These are phyloP conservation scores for Zygosaccharomyces pseudobailii DNA, from an alignment of 1,139 yeast species.

Conservation along the genomic window DNA sequence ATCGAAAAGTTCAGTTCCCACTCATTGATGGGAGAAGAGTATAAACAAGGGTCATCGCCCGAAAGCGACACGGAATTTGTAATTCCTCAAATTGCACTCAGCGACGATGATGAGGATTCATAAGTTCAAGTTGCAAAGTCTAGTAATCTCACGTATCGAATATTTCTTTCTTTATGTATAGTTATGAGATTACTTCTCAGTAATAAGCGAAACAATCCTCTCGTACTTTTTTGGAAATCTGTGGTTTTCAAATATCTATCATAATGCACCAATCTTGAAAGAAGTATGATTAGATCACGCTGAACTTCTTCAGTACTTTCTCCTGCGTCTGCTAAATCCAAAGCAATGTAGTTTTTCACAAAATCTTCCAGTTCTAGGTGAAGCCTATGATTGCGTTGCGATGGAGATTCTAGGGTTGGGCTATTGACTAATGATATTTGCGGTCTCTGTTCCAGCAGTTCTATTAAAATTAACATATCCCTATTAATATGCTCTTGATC, in stretches of 20 bases:
- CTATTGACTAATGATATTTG: slow-evolving; percentile 2
- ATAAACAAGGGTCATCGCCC: slow-evolving; percentile 26
- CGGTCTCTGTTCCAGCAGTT: slow-evolving; percentile 5
- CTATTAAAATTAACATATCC: slow-evolving; percentile 4
- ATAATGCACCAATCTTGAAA: slow-evolving; percentile 13
- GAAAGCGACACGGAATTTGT: slow-evolving; percentile 49
- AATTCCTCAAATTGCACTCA: slow-evolving; percentile 49
- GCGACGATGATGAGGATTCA: slow-evolving; percentile 34
- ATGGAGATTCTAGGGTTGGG: slow-evolving; percentile 5
- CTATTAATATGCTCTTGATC: slow-evolving; percentile 15
- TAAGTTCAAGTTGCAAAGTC: slow-evolving; percentile 10
- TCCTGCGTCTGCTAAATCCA: slow-evolving; percentile 10
- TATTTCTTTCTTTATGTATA: slow-evolving; percentile 3
- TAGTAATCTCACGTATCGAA: slow-evolving; percentile 7
- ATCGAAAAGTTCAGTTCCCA: slow-evolving; percentile 13
- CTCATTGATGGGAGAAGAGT: slow-evolving; percentile 24
- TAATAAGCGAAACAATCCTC: slow-evolving; percentile 13
- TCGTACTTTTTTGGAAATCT: slow-evolving; percentile 17
- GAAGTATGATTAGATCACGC: slow-evolving; percentile 3
- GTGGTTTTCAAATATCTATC: slow-evolving; percentile 14
- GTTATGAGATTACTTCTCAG: slow-evolving; percentile 11
- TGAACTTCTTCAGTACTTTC: slow-evolving; percentile 6
- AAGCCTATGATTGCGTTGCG: slow-evolving; percentile 7
- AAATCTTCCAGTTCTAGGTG: slow-evolving; percentile 8
- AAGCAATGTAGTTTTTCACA: slow-evolving; percentile 11